These are phyloP conservation scores for Alternaria consortialis DNA, from an alignment of 2,329 filamentous ascomycete genomes.

Conservation along the genomic window DNA sequence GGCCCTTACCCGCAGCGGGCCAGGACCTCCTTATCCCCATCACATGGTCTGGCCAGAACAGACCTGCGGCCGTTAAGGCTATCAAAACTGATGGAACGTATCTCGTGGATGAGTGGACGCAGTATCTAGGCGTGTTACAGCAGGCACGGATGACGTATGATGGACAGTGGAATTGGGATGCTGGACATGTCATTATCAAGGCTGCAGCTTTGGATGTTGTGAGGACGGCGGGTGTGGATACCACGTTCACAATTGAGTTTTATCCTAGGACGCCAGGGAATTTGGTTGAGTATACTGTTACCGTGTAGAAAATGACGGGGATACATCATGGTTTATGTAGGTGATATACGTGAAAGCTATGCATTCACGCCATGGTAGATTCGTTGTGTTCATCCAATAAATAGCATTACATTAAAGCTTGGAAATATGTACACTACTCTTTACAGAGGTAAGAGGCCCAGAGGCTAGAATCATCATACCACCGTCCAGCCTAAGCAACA, in stretches of 20 bases:
- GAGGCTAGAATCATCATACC: not conserved
- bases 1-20: constrained; percentile 46
- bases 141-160: constrained; percentile 58
- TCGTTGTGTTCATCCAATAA: not conserved
- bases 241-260: constrained; percentile 65
- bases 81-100: constrained; percentile 59
- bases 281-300: constrained; percentile 59
- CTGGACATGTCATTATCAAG: constrained; percentile 58
- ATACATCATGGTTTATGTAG: not conserved
- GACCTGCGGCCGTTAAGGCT: constrained; percentile 63
- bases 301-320: constrained; percentile 32
- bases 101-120: constrained; percentile 66
- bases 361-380: not conserved
- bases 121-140: constrained; percentile 62
- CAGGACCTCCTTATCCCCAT: constrained; percentile 61
- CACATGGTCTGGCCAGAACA: constrained; percentile 61
- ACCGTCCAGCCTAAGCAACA: not conserved
- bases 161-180: constrained; percentile 63
- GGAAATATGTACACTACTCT: not conserved
- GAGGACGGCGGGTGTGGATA: constrained; percentile 54
- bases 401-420: not conserved
- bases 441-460: not conserved
- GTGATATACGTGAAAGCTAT: not conserved
- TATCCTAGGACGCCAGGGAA: constrained; percentile 63
- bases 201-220: constrained; percentile 58